Evolutionary conservation across 371 early-diverging fungal species (phyloP).

Genomic region (Chytridium lagenaria): DNA sequence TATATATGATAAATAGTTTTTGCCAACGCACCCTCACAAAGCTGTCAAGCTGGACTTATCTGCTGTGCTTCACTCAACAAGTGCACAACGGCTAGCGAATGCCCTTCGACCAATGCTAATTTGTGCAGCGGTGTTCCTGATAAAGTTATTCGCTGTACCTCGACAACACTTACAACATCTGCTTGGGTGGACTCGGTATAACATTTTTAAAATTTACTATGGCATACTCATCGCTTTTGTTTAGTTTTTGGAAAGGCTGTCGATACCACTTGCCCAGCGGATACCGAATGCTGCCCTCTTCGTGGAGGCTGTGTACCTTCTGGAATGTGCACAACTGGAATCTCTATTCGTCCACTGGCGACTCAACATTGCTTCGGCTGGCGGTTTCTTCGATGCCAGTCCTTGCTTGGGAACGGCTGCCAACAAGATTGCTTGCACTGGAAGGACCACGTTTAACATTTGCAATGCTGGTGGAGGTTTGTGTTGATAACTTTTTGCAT

Average conservation of each 20-base stretch:
- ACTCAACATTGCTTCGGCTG: background rate
- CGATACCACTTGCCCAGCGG: slow-evolving; percentile 15
- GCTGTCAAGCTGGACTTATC: slow-evolving; percentile 12
- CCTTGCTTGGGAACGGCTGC: slow-evolving; percentile 9
- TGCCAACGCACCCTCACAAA: background rate
- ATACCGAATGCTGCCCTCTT: slow-evolving; percentile 3
- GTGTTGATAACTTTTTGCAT: too few relatives aligned
- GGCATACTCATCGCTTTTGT: background rate
- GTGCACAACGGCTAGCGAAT: background rate
- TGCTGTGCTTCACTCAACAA: slow-evolving; percentile 14
- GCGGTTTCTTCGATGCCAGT: background rate
- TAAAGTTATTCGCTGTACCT: slow-evolving; percentile 9
- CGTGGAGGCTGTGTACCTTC: background rate
- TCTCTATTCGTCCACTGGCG: slow-evolving; percentile 1
- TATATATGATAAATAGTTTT: too few relatives aligned
- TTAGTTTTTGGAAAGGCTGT: slow-evolving; percentile 12
- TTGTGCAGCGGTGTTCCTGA: slow-evolving; percentile 7
- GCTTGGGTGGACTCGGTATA: background rate
- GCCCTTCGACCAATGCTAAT: slow-evolving; percentile 5
- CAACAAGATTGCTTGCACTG: slow-evolving; percentile 32
- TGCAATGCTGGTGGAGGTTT: slow-evolving; percentile 27
- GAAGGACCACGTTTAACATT: slow-evolving; percentile 25
- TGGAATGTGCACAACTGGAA: background rate
- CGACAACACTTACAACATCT: slow-evolving; percentile 22
- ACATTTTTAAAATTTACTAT: background rate